Evolutionary conservation across 2,329 filamentous ascomycete genomes (phyloP).

Genomic region (Macrophomina pseudophaseolina): DNA sequence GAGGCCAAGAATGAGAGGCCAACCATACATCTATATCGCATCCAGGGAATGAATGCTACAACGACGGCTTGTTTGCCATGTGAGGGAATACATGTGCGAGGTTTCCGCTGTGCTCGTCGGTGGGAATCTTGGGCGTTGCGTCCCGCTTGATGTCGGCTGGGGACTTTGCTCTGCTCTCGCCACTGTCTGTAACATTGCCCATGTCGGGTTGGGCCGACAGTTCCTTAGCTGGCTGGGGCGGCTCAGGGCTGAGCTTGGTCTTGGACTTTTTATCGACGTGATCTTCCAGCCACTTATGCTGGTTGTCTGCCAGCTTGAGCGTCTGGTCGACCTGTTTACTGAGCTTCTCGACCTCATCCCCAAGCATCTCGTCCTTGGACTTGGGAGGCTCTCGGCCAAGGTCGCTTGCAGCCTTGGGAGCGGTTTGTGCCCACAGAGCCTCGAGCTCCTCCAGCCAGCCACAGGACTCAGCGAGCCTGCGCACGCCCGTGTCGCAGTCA

Average conservation of each 20-base stretch:
- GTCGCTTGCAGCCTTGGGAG: constrained; percentile 60
- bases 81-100: constrained; percentile 40
- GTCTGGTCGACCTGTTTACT: constrained; percentile 64
- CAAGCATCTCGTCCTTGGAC: constrained; percentile 60
- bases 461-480: constrained; percentile 75
- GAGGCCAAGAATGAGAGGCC: too few species aligned
- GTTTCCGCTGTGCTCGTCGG: constrained; percentile 22
- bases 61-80: constrained; percentile 52
- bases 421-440: constrained; percentile 70
- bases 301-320: constrained; percentile 42
- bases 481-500: constrained; percentile 81
- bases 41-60: neutral
- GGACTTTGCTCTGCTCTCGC: constrained; percentile 24
- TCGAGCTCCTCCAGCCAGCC: constrained; percentile 90
- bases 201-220: neutral
- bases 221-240: neutral
- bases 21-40: too few species aligned
- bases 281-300: constrained; percentile 39
- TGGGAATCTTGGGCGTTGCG: constrained; percentile 15
- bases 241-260: neutral
- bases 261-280: constrained; percentile 36
- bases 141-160: constrained; percentile 17
- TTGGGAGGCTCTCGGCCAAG: constrained; percentile 46
- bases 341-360: constrained; percentile 63
- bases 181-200: constrained; percentile 24